Evolutionary conservation across 169 alveolate genomes (phyloP).

Genomic region (Plasmodium billcollinsi): DNA sequence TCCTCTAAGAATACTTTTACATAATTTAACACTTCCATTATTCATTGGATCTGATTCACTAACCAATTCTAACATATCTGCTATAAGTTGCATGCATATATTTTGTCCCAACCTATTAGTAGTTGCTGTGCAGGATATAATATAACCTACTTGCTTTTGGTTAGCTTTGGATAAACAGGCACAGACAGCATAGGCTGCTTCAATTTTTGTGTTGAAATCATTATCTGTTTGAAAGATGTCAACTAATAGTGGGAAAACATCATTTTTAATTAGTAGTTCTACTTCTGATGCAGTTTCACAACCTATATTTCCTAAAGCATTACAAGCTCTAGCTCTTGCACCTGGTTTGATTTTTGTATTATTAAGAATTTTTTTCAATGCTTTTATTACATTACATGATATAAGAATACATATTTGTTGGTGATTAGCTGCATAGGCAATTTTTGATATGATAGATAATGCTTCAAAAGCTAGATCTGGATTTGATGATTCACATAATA

Average conservation of each 20-base stretch:
- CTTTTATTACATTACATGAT: constrained; percentile 83
- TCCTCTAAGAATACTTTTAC: constrained; percentile 88
- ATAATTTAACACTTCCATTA: constrained; percentile 89
- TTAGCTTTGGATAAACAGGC: constrained; percentile 89
- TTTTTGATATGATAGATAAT: constrained; percentile 88
- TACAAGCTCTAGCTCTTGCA: constrained; percentile 90
- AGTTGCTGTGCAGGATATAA: constrained; percentile 88
- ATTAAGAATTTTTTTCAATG: constrained; percentile 86
- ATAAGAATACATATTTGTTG: constrained; percentile 85
- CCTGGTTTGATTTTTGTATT: constrained; percentile 85
- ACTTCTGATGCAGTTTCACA: constrained; percentile 90
- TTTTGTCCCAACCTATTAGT: constrained; percentile 62
- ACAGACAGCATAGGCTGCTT: constrained; percentile 92
- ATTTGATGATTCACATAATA: constrained; percentile 75
- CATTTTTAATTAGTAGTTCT: constrained; percentile 86
- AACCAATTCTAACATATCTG: constrained; percentile 89
- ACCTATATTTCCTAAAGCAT: constrained; percentile 90
- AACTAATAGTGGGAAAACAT: constrained; percentile 87
- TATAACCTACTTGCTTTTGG: constrained; percentile 88
- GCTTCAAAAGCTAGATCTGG: constrained; percentile 88
- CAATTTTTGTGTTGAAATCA: constrained; percentile 89
- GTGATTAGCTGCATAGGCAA: constrained; percentile 89
- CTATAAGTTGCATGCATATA: constrained; percentile 85
- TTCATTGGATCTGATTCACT: constrained; percentile 88
- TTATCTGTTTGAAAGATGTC: constrained; percentile 85